Evolutionary conservation across 2,329 filamentous ascomycete species (phyloP).

Genomic region (Mycosphaerelloides madeirae): DNA sequence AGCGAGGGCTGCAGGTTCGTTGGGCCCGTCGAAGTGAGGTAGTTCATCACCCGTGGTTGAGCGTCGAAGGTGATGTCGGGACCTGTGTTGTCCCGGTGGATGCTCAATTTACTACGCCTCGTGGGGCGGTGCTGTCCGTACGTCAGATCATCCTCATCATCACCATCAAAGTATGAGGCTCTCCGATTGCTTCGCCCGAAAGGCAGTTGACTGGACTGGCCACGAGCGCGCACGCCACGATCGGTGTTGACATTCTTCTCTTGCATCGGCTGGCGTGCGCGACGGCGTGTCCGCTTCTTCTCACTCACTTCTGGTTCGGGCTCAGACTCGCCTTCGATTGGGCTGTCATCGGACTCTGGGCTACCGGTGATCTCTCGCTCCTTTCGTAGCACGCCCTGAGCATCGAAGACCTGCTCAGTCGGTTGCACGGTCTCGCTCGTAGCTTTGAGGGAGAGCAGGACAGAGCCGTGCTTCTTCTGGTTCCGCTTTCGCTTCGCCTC

Average conservation of each 20-base stretch:
- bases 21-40: conserved; percentile 10
- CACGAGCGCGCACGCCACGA: conserved; percentile 17
- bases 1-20: conserved; percentile 8
- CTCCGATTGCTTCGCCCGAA: conserved; percentile 7
- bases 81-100: conserved; percentile 39
- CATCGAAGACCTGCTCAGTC: conserved; percentile 59
- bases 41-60: conserved; percentile 17
- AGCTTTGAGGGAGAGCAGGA: conserved; percentile 61
- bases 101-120: conserved; percentile 37
- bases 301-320: conserved; percentile 26
- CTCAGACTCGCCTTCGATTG: conserved; percentile 31
- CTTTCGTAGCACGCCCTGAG: conserved; percentile 38
- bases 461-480: conserved; percentile 69
- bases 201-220: conserved; percentile 9
- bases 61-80: conserved; percentile 32
- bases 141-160: conserved; percentile 31
- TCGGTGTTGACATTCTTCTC: conserved; percentile 28
- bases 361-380: conserved; percentile 43
- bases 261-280: conserved; percentile 19
- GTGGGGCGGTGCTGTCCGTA: conserved; percentile 26
- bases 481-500: conserved; percentile 71
- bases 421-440: conserved; percentile 61
- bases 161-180: conserved; percentile 13
- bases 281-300: conserved; percentile 23
- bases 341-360: conserved; percentile 36